phyloP scores from a whole-genome alignment of 1,284 basidiomycete genomes.

The Leccinum insolens region DNA sequence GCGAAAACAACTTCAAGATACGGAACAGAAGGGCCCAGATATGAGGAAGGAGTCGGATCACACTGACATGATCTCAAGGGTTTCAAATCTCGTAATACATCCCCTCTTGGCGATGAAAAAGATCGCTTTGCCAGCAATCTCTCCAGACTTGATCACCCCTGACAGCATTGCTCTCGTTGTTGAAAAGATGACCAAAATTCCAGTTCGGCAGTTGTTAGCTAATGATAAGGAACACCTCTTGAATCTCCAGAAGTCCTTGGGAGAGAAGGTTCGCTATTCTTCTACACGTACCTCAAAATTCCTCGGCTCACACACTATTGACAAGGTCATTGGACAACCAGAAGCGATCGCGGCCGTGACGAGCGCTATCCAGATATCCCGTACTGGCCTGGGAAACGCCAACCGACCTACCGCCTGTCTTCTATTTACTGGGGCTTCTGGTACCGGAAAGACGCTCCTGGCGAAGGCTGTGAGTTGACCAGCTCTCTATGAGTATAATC shows the following conservation, averaged over 20 bases:
- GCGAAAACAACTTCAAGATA: not conserved
- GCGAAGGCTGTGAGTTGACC: slow-evolving; percentile 9
- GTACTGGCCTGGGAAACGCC: slow-evolving; percentile 13
- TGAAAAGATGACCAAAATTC: slow-evolving; percentile 14
- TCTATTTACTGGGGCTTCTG: slow-evolving; percentile 14
- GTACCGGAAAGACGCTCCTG: slow-evolving; percentile 15
- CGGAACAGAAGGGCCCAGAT: not conserved
- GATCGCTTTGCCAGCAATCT: not conserved
- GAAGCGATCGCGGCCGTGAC: slow-evolving; percentile 12
- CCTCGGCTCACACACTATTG: not conserved
- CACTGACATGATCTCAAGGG: not conserved
- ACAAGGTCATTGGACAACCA: slow-evolving; percentile 14
- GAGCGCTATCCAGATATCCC: slow-evolving; percentile 15
- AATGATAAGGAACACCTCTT: slow-evolving; percentile 11
- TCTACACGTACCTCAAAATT: not conserved
- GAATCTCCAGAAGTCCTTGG: not conserved
- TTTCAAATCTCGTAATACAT: not conserved
- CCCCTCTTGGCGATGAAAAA: not conserved
- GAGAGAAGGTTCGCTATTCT: slow-evolving; percentile 1
- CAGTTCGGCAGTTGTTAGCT: slow-evolving; percentile 11
- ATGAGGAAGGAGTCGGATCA: not conserved
- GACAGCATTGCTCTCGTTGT: slow-evolving; percentile 11
- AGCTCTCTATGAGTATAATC: not conserved
- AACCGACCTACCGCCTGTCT: slow-evolving; percentile 13
- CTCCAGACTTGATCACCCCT: slow-evolving; percentile 8